Percentiles rank a stretch among this genome's conserved stretches.
Evolutionary conservation across 192 early-diverging fungal genomes (phyloP).

Genomic region (Coemansia sp.): DNA sequence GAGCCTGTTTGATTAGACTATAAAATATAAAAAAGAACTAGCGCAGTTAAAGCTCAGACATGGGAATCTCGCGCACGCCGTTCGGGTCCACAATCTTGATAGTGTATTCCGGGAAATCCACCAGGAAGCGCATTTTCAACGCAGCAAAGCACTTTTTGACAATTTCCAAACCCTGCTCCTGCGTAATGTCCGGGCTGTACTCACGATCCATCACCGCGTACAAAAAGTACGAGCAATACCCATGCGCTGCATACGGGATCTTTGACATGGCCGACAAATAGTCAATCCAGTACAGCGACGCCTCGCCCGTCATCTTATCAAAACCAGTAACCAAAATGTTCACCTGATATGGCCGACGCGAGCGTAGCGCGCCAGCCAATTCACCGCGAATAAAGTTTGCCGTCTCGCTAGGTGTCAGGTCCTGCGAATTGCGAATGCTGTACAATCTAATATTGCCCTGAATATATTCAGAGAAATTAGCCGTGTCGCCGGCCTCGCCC

Average conservation of each 20-base stretch:
- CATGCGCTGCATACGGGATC: conserved; percentile 86
- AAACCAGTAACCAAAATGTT: conserved; percentile 87
- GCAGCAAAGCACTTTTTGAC: conserved; percentile 82
- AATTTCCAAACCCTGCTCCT: conserved; percentile 84
- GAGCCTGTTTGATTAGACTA: background rate
- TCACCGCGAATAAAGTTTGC: conserved; percentile 84
- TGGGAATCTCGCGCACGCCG: conserved; percentile 63
- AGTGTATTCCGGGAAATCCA: conserved; percentile 79
- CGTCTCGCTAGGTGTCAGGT: conserved; percentile 73
- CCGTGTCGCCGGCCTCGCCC: conserved; percentile 90
- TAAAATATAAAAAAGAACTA: background rate
- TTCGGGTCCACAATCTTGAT: conserved; percentile 86
- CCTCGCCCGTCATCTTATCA: conserved; percentile 68
- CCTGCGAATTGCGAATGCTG: conserved; percentile 82
- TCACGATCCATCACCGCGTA: conserved; percentile 91
- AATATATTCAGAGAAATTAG: conserved; percentile 95
- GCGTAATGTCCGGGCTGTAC: conserved; percentile 74
- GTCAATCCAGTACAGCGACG: conserved; percentile 91
- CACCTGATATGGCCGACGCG: conserved; percentile 73
- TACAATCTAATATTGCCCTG: conserved; percentile 89
- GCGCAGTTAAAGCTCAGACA: conserved; percentile 10
- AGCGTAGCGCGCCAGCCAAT: conserved; percentile 80
- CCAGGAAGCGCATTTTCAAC: conserved; percentile 79
- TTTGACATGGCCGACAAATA: conserved; percentile 77
- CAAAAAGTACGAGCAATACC: conserved; percentile 88